phyloP scores from a whole-genome alignment of 129 eudicot genomes.

The Daucus carota region DH1_v3.0 NC_030387.2:31158001-31158500 shows the following conservation, averaged over 20 bases:
- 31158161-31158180: neutral
- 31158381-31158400: constrained; percentile 86
- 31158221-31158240: neutral
- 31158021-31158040: neutral
- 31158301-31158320: constrained; percentile 90
- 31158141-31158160: neutral
- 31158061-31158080: neutral
- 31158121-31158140: neutral
- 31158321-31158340: constrained; percentile 97
- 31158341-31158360: constrained; percentile 97
- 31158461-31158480: neutral
- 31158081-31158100: too few species aligned
- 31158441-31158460: neutral
- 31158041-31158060: neutral
- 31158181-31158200: neutral
- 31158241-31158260: too few species aligned
- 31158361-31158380: constrained; percentile 93
- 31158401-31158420: constrained; percentile 95
- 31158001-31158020: neutral
- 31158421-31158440: neutral
- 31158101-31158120: neutral
- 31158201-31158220: neutral
- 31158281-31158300: constrained; percentile 78
- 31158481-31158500: neutral
- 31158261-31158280: constrained; percentile 7